Conservation (phyloP, 2,329 filamentous ascomycete species). For the Hypomyces rosellus region DNA sequence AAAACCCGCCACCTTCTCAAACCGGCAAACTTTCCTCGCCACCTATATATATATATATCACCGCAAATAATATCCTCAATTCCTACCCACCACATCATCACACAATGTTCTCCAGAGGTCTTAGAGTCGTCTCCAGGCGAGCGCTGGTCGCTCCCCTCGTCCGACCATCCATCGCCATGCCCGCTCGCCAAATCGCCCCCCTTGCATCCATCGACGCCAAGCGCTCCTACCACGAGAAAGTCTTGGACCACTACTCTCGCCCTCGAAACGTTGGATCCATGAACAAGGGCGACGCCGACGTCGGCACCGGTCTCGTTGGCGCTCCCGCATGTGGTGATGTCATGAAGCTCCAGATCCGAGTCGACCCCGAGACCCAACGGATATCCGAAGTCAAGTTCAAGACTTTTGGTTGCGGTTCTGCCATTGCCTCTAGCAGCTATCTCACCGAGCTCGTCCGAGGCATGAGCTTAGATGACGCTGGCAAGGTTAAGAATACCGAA, state of each 20-base stretch:
- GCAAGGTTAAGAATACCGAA: constrained; percentile 90
- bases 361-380: constrained; percentile 79
- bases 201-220: constrained; percentile 34
- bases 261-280: constrained; percentile 52
- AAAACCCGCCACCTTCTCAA: too few relatives aligned
- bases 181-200: constrained; percentile 34
- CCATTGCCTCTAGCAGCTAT: constrained; percentile 92
- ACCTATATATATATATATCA: background rate
- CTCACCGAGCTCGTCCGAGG: constrained; percentile 90
- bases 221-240: constrained; percentile 49
- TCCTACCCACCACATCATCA: background rate
- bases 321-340: constrained; percentile 86
- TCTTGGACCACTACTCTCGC: constrained; percentile 45
- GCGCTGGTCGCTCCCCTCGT: constrained; percentile 34
- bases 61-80: background rate
- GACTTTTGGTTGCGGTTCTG: constrained; percentile 91
- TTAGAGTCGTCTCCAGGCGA: constrained; percentile 38
- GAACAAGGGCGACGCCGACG: constrained; percentile 70
- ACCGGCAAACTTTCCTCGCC: background rate
- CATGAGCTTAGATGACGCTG: constrained; percentile 90
- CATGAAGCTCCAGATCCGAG: constrained; percentile 76
- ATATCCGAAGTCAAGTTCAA: constrained; percentile 97
- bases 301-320: constrained; percentile 86
- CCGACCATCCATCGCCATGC: constrained; percentile 25
- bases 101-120: constrained; percentile 44